Evolutionary conservation across 1,284 basidiomycete genomes (phyloP), one percentile per base, ranked within the genome.

Genomic region (Boletellus deceptivus): DNA sequence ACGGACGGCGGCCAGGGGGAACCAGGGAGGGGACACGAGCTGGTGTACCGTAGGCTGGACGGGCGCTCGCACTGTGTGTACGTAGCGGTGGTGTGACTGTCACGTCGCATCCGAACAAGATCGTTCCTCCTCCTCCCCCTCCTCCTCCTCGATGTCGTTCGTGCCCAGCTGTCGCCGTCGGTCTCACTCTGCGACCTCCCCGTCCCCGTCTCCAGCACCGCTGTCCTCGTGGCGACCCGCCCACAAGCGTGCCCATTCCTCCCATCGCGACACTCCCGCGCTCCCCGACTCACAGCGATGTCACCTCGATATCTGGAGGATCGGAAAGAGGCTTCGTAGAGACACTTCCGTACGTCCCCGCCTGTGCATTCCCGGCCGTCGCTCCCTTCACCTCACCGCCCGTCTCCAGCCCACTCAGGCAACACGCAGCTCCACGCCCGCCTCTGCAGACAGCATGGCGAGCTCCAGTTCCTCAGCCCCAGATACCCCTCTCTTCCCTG

Each of bases 171-270:
- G 73, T 60, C 78, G 81, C 54, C 74, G 75, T 43, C 71, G 82
- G 62, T 84, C 83, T 27, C 76, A 77, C 55, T 82, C 83, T 24
- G 72, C 76, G n/a, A 77, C 79, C 16, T 72, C 73, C 9, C 67
- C 72, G 18, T 73, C 75, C 13, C 63, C 68, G 62, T 57, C 70
- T 45, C 52, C 64, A 29, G 64, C 68, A 46, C 67, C 67, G 18
- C 67, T 69, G 29, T 58, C 68, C 49, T 67, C 71, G 40, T 73
- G 70, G 72, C 72, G 72, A 49, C 61, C 65, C 38, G 63, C 78
- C 8, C 67, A 68, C 47, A 82, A 82, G 63, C 72, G 81, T 59
- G 65, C 74, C 31, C 74, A 75, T 50, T 72, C 73, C 11, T 70
- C 69, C 55, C 64, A 69, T 52, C 62, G 64, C 48, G 63, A 65